These are phyloP conservation scores for Oryza glumipatula DNA, from an alignment of 176 grass and related monocot species.

Conservation along the genomic window DNA sequence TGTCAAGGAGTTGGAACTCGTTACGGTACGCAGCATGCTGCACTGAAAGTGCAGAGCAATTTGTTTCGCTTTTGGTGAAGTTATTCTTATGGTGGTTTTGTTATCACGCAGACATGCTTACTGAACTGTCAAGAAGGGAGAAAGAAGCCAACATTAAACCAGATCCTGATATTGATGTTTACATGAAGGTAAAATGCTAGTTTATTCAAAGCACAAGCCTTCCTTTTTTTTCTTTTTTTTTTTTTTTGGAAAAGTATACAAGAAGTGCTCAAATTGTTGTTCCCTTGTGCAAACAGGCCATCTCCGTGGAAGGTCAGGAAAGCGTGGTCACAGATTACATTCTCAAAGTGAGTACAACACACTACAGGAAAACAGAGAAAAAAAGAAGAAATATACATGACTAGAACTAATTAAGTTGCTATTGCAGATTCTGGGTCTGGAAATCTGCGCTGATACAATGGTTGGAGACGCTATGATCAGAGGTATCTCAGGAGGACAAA, in stretches of 20 bases:
- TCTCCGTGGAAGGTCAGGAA: conserved; percentile 94
- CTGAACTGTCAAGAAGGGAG: conserved; percentile 90
- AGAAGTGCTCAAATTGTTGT: conserved; percentile 12
- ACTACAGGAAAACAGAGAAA: not conserved
- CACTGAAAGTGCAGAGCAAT: not conserved
- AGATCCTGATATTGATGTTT: conserved; percentile 91
- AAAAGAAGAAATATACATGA: conserved; percentile 5
- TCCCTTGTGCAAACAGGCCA: conserved; percentile 57
- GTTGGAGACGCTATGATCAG: conserved; percentile 91
- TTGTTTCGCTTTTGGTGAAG: not conserved
- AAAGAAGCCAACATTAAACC: conserved; percentile 89
- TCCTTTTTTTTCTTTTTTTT: too few species aligned
- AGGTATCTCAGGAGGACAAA: conserved; percentile 94
- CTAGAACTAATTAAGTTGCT: conserved; percentile 3
- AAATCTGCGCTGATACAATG: conserved; percentile 96
- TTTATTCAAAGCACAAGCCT: not conserved
- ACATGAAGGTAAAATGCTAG: conserved; percentile 71
- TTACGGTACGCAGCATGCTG: conserved; percentile 55
- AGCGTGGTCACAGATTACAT: conserved; percentile 92
- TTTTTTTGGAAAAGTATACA: conserved; percentile 19
- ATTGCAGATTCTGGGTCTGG: conserved; percentile 82
- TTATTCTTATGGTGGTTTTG: conserved; percentile 24
- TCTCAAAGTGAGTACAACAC: conserved; percentile 69
- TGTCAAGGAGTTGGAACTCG: conserved; percentile 96
- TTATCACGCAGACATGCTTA: conserved; percentile 77